Evolutionary conservation across 2,329 filamentous ascomycete genomes (phyloP).

Genomic region (Mycocentrospora acerina): DNA sequence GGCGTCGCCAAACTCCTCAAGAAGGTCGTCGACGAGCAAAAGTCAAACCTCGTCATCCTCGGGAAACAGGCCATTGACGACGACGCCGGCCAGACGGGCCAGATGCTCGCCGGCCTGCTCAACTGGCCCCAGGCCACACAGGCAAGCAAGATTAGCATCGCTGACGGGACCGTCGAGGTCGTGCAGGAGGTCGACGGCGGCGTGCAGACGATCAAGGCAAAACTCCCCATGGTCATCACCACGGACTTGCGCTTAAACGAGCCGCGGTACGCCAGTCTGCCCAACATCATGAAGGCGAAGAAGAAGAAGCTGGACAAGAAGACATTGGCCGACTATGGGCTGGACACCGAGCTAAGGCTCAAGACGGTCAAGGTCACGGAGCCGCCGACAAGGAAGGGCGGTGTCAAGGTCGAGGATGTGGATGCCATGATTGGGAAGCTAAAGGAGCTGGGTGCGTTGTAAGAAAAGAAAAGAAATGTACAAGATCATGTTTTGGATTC

Average conservation of each 20-base stretch:
- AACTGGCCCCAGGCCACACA: slow-evolving; percentile 95
- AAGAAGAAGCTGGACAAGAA: slow-evolving; percentile 98
- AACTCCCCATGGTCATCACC: slow-evolving; percentile 90
- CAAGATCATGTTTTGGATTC: too few species aligned
- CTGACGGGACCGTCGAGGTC: slow-evolving; percentile 70
- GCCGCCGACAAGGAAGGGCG: slow-evolving; percentile 82
- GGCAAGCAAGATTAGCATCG: slow-evolving; percentile 80
- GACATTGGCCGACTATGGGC: slow-evolving; percentile 72
- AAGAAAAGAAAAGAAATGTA: too few species aligned
- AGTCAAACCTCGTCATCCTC: slow-evolving; percentile 86
- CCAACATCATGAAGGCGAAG: slow-evolving; percentile 99
- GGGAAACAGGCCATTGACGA: slow-evolving; percentile 99
- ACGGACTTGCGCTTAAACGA: slow-evolving; percentile 94
- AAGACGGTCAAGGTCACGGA: slow-evolving; percentile 91
- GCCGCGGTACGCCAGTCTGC: slow-evolving; percentile 90
- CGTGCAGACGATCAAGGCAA: slow-evolving; percentile 81
- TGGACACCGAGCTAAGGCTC: slow-evolving; percentile 73
- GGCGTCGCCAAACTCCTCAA: slow-evolving; percentile 87
- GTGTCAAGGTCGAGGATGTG: slow-evolving; percentile 96
- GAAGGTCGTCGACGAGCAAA: slow-evolving; percentile 77
- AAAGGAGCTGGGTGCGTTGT: slow-evolving; percentile 93
- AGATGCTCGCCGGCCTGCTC: slow-evolving; percentile 93
- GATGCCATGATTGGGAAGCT: slow-evolving; percentile 91
- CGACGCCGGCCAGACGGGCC: slow-evolving; percentile 91
- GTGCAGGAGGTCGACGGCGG: slow-evolving; percentile 94